These are phyloP conservation scores for Metschnikowia corniflorae DNA, from an alignment of 805 yeast genomes.

Conservation along the genomic window DNA sequence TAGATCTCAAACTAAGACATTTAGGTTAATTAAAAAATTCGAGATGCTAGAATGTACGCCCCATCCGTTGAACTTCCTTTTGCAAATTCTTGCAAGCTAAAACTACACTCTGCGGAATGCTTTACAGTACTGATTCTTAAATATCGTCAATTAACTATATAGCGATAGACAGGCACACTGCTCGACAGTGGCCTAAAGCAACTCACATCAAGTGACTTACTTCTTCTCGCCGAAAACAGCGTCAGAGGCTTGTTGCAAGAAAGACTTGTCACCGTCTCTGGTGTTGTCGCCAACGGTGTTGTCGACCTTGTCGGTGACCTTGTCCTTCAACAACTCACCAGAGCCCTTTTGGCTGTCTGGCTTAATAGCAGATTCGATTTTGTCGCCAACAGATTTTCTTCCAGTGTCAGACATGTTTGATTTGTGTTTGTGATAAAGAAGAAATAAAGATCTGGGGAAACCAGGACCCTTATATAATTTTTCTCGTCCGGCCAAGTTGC, in stretches of 20 bases:
- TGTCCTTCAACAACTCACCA: slow-evolving; percentile 36
- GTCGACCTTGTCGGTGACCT: slow-evolving; percentile 35
- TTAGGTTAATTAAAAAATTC: too few species aligned
- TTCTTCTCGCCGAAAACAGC: slow-evolving; percentile 40
- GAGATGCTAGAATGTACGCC: too few species aligned
- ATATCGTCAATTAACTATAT: too few species aligned
- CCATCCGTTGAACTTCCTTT: too few species aligned
- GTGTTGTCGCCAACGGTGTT: slow-evolving; percentile 35
- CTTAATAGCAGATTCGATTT: slow-evolving; percentile 34
- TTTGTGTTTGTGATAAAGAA: slow-evolving; percentile 5
- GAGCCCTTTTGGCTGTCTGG: slow-evolving; percentile 42
- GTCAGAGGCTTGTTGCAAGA: slow-evolving; percentile 43
- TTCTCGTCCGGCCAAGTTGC: too few species aligned
- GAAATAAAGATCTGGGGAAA: not conserved
- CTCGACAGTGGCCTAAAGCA: too few species aligned
- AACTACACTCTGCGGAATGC: too few species aligned
- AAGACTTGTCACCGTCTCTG: slow-evolving; percentile 34
- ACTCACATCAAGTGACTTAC: slow-evolving; percentile 4
- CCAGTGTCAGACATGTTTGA: slow-evolving; percentile 40
- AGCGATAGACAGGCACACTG: too few species aligned
- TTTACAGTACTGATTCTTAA: too few species aligned
- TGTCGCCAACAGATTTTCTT: slow-evolving; percentile 41
- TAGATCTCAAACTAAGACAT: too few species aligned
- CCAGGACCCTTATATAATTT: slow-evolving; percentile 9
- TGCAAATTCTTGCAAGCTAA: too few species aligned